Percentiles rank a stretch among this genome's conserved stretches.
These are phyloP conservation scores for Fusarium torreyae DNA, from an alignment of 2,329 filamentous ascomycete species.

Conservation along the genomic window DNA sequence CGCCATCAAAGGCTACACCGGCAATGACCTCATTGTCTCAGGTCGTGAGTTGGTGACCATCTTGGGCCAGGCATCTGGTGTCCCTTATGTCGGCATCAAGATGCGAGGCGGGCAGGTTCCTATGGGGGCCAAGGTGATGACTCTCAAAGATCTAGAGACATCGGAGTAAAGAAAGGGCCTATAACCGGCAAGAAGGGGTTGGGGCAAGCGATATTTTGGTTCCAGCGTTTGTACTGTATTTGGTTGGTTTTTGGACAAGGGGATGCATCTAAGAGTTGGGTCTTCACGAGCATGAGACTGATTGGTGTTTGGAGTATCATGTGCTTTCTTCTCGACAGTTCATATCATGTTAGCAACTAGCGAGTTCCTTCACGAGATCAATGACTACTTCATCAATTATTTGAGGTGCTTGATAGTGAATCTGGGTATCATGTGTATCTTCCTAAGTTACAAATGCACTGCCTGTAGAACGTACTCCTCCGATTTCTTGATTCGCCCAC, in stretches of 20 bases:
- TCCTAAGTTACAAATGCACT: background rate
- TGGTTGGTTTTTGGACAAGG: constrained; percentile 3
- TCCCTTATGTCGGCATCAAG: constrained; percentile 46
- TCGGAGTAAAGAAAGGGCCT: constrained; percentile 45
- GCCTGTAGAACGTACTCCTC: background rate
- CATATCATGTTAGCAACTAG: constrained; percentile 13
- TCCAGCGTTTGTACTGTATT: background rate
- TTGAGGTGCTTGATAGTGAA: background rate
- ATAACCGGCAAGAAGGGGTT: constrained; percentile 4
- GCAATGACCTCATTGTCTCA: constrained; percentile 47
- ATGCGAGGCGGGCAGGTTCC: constrained; percentile 46
- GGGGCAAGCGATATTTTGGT: background rate
- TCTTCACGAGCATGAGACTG: constrained; percentile 33
- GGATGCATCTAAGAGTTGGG: constrained; percentile 26
- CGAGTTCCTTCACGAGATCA: constrained; percentile 27
- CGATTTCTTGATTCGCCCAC: too few species aligned
- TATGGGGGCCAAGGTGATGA: constrained; percentile 55
- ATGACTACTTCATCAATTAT: constrained; percentile 22
- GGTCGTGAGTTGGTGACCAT: constrained; percentile 52
- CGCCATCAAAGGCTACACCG: constrained; percentile 52
- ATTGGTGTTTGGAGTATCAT: constrained; percentile 44
- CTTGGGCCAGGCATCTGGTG: constrained; percentile 48
- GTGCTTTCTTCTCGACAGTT: constrained; percentile 16
- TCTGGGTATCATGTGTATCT: background rate
- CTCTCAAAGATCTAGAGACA: constrained; percentile 52